These are phyloP conservation scores for Trichocladium uniseriatum DNA, from an alignment of 495 filamentous ascomycete genomes.

Conservation along the genomic window DNA sequence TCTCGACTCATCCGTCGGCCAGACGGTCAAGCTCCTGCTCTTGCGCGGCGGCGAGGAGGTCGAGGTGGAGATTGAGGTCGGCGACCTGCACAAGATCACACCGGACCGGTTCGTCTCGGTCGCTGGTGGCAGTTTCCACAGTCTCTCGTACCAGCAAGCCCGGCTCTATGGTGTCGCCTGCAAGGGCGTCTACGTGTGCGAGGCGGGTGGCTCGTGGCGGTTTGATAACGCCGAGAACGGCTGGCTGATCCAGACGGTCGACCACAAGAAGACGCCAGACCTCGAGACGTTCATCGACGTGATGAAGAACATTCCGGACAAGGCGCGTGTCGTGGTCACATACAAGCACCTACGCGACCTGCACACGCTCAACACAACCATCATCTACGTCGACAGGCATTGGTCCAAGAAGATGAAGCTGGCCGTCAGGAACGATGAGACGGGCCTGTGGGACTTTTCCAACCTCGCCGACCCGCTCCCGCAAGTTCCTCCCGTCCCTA, in stretches of 20 bases:
- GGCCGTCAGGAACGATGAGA: slow-evolving; percentile 81
- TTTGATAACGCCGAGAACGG: slow-evolving; percentile 85
- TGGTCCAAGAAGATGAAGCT: slow-evolving; percentile 92
- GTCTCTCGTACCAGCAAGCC: slow-evolving; percentile 93
- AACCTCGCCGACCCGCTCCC: slow-evolving; percentile 75
- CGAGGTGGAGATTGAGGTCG: slow-evolving; percentile 76
- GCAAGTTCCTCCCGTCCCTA: slow-evolving; percentile 56
- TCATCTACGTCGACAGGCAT: slow-evolving; percentile 87
- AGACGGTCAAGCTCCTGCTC: slow-evolving; percentile 62
- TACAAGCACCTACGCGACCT: slow-evolving; percentile 94
- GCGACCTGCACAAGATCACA: slow-evolving; percentile 88
- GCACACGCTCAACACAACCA: slow-evolving; percentile 86
- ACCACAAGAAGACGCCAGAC: slow-evolving; percentile 80
- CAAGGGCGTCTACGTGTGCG: slow-evolving; percentile 89
- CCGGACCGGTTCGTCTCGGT: slow-evolving; percentile 93
- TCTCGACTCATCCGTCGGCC: slow-evolving; percentile 76
- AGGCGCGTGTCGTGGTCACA: slow-evolving; percentile 80
- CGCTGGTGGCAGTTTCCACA: slow-evolving; percentile 85
- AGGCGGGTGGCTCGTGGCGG: slow-evolving; percentile 89
- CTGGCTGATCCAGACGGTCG: slow-evolving; percentile 83
- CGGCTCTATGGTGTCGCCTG: slow-evolving; percentile 86
- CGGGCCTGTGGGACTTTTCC: slow-evolving; percentile 90
- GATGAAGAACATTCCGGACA: slow-evolving; percentile 81
- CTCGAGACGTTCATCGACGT: slow-evolving; percentile 86
- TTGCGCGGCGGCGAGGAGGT: slow-evolving; percentile 84